phyloP scores from a whole-genome alignment of 345 rosid genomes.

The Geranium rotundifolium region DNA sequence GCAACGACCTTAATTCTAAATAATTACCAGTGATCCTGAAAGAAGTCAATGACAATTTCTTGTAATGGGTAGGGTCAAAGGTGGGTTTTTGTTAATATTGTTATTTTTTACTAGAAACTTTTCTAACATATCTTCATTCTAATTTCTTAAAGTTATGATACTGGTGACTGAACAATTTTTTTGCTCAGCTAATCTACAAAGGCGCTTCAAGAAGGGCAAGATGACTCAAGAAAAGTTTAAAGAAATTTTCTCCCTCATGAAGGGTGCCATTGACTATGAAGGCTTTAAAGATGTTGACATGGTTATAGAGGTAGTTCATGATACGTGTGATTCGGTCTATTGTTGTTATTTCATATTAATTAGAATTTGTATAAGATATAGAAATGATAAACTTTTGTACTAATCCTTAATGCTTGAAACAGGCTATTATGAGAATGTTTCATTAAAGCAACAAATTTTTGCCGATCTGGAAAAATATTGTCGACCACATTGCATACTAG shows the following conservation, averaged over 20 bases:
- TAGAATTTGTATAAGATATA: too few species aligned
- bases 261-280: constrained; percentile 72
- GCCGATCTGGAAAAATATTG: constrained; percentile 85
- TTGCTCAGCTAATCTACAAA: constrained; percentile 86
- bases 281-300: constrained; percentile 82
- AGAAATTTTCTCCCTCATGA: constrained; percentile 62
- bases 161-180: too few species aligned
- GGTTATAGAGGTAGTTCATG: constrained; percentile 73
- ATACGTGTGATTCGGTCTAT: too few species aligned
- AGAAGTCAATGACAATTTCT: constrained; percentile 79
- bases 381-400: too few species aligned
- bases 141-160: not conserved
- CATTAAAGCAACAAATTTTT: constrained; percentile 94
- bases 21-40: constrained; percentile 77
- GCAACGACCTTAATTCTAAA: constrained; percentile 80
- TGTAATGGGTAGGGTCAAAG: constrained; percentile 74
- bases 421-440: constrained; percentile 37
- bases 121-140: not conserved
- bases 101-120: constrained; percentile 3
- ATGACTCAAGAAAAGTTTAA: constrained; percentile 79
- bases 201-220: constrained; percentile 73
- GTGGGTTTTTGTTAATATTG: too few species aligned
- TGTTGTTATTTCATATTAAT: too few species aligned
- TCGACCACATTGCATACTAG: constrained; percentile 78
- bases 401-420: not conserved